Conservation (phyloP, 306 rosid genomes). For the Senna siamea region DNA sequence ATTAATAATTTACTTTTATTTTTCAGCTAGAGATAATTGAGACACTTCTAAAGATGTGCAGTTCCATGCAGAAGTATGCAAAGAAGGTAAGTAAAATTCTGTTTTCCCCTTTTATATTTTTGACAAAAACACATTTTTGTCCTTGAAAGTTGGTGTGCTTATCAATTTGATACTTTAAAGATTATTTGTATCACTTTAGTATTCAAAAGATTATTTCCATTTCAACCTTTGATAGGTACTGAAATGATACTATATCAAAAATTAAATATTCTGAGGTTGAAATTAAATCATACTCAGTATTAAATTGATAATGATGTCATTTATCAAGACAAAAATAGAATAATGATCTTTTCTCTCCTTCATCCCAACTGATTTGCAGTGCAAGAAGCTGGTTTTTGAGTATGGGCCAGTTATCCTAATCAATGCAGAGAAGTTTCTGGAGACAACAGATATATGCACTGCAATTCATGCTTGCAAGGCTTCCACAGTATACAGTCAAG, state of each 20-base stretch:
- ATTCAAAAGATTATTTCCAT: background rate
- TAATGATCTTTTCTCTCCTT: background rate
- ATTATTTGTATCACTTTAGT: background rate
- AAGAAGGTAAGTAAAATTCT: constrained; percentile 59
- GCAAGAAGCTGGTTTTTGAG: constrained; percentile 78
- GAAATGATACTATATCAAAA: background rate
- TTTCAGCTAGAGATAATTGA: constrained; percentile 74
- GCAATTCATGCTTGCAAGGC: constrained; percentile 69
- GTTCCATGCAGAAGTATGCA: constrained; percentile 54
- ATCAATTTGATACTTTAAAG: background rate
- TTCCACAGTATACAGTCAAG: background rate
- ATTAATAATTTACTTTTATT: constrained; percentile 37
- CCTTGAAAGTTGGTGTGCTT: too few species aligned
- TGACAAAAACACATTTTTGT: too few species aligned
- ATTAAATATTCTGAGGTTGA: too few species aligned
- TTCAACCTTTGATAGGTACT: background rate
- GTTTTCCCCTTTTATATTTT: background rate
- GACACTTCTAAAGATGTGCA: constrained; percentile 76
- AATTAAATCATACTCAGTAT: too few species aligned
- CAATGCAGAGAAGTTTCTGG: constrained; percentile 79
- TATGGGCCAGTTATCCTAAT: constrained; percentile 67
- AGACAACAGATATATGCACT: constrained; percentile 68
- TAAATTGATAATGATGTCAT: too few species aligned
- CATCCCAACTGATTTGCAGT: constrained; percentile 54
- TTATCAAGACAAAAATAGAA: too few species aligned